phyloP scores from a whole-genome alignment of 1,284 basidiomycete genomes.

The Mycosarcoma mackinlayi region DNA sequence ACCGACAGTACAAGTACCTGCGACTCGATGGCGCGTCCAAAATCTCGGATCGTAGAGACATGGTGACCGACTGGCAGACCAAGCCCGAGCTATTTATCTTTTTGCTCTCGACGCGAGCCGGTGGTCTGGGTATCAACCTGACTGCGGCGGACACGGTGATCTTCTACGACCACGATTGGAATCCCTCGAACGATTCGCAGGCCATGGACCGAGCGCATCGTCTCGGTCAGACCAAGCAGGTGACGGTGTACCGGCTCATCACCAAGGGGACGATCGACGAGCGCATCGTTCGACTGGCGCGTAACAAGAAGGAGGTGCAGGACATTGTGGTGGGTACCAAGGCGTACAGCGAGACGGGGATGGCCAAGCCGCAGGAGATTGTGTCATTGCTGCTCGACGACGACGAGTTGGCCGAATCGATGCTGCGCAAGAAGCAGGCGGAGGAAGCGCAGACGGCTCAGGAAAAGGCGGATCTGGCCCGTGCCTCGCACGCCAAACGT shows the following conservation, averaged over 20 bases:
- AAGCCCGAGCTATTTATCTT: slow-evolving; percentile 73
- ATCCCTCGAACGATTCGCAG: slow-evolving; percentile 92
- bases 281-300: slow-evolving; percentile 80
- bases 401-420: slow-evolving; percentile 73
- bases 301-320: slow-evolving; percentile 73
- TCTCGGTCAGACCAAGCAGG: slow-evolving; percentile 97
- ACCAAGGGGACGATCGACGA: slow-evolving; percentile 98
- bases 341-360: slow-evolving; percentile 73
- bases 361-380: slow-evolving; percentile 95
- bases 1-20: slow-evolving; percentile 96
- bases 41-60: slow-evolving; percentile 94
- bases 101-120: slow-evolving; percentile 92
- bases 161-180: slow-evolving; percentile 99
- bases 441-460: slow-evolving; percentile 64
- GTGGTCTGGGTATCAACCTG: slow-evolving; percentile 97
- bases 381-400: slow-evolving; percentile 95
- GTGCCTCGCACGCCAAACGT: slow-evolving; percentile 63
- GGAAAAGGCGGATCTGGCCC: slow-evolving; percentile 65
- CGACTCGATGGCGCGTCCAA: slow-evolving; percentile 95
- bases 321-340: slow-evolving; percentile 99
- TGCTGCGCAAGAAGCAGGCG: slow-evolving; percentile 66
- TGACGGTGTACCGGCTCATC: slow-evolving; percentile 97
- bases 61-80: slow-evolving; percentile 99
- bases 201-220: slow-evolving; percentile 99
- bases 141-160: slow-evolving; percentile 93